phyloP scores from a whole-genome alignment of 371 early-diverging fungal genomes.

The Saksenaea vasiformis region DNA sequence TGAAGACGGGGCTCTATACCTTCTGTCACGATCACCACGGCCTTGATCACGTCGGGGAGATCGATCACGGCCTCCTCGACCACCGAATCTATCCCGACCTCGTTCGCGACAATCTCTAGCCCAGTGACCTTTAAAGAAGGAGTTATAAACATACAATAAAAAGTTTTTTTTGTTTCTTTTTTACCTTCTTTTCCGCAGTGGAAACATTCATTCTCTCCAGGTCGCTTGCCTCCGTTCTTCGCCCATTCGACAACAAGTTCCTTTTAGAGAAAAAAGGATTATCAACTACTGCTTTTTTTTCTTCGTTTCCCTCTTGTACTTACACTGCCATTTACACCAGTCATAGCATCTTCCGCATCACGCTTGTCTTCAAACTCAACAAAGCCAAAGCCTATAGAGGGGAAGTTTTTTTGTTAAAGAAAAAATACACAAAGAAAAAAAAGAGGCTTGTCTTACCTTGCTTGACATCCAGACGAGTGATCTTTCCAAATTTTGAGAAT shows the following conservation, averaged over 20 bases:
- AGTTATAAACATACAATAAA: neutral
- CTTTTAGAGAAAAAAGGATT: neutral
- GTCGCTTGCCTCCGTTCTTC: slow-evolving; percentile 57
- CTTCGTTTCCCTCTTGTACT: slow-evolving; percentile 57
- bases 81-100: slow-evolving; percentile 29
- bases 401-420: neutral
- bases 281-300: slow-evolving; percentile 43
- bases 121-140: slow-evolving; percentile 63
- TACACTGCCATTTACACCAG: slow-evolving; percentile 57
- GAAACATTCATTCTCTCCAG: slow-evolving; percentile 66
- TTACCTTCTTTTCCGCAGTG: slow-evolving; percentile 68
- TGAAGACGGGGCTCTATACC: slow-evolving; percentile 27
- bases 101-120: slow-evolving; percentile 69
- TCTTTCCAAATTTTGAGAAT: slow-evolving; percentile 75
- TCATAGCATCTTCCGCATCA: slow-evolving; percentile 75
- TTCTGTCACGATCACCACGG: slow-evolving; percentile 37
- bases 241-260: slow-evolving; percentile 65
- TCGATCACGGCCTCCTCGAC: slow-evolving; percentile 18
- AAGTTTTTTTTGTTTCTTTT: neutral
- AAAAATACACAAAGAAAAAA: slow-evolving; percentile 2
- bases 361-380: slow-evolving; percentile 71
- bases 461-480: slow-evolving; percentile 72
- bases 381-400: slow-evolving; percentile 73
- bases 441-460: slow-evolving; percentile 32
- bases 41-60: slow-evolving; percentile 31